Base-by-base conservation (phyloP, 192 early-diverging fungal genomes). In the Backusella sp. region DNA sequence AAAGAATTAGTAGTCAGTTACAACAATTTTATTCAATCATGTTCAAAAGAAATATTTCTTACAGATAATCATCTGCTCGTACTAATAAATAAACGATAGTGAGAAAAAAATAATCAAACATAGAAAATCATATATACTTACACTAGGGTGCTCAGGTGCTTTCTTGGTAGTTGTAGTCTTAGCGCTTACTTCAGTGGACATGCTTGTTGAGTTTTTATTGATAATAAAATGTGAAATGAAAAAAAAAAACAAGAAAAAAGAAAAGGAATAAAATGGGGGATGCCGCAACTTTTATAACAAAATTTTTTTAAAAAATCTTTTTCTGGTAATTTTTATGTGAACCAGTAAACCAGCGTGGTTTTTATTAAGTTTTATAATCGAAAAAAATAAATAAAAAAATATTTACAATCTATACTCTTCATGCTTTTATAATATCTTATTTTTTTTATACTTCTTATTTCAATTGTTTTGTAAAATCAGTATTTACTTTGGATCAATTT, bases 1-100 rank as follows among this genome's bases (percentile, higher is more conserved):
- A 39, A 59, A 52, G 14, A 19, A 49, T 71, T 72, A 23, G 12
- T 23, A 12, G 23, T 70, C 15, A 17, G 8, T 15, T 69, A 3
- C 36, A 39, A 69, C 19, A 46, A 52, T 76, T 37, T 23, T 44
- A 36, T 37, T 52, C 67, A 17, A 3, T 42, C 4, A 30, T 68
- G 6, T 34, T 66, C 42, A 21, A 30, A 23, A 14, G 36, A 26
- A 41, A 62, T 6, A 28, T 67, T 35, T 21, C 65, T 37, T 77
- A 81, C 79, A 66, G 56, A 68, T 73, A 71, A 81, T 81, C 79
- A 81, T 81, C 34, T 65, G 46, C 56, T 81, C 79, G 59, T 81
- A 81, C 79, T 81, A 70, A 46, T 35, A 49, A 37, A 39, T 34
- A 36, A 52, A 37, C 0, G n/a, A 37, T 19, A 53, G 30, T 53